Conservation (phyloP, 148 eudicot genomes). For the Cornus suecica region DNA sequence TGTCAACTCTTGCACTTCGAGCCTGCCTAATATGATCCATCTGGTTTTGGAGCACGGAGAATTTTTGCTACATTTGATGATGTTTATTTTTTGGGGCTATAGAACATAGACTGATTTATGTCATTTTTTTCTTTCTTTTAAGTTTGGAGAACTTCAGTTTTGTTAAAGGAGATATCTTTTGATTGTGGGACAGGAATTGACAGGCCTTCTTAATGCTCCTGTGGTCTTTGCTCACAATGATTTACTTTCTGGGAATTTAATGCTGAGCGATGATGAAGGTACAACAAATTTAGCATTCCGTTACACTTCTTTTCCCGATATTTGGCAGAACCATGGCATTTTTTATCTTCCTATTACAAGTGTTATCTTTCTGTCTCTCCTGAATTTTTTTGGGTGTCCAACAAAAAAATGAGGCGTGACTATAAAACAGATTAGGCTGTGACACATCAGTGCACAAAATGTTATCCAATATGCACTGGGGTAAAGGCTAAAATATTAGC, state of each 20-base stretch:
- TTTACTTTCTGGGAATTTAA: slow-evolving; percentile 90
- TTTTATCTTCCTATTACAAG: background rate
- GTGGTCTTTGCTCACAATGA: slow-evolving; percentile 92
- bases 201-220: slow-evolving; percentile 67
- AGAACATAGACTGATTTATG: background rate
- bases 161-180: slow-evolving; percentile 20
- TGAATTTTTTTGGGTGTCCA: too few species aligned
- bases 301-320: slow-evolving; percentile 3
- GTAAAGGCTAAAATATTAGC: background rate
- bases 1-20: slow-evolving; percentile 7
- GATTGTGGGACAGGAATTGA: slow-evolving; percentile 60
- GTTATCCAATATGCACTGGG: background rate
- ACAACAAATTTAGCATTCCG: slow-evolving; percentile 1
- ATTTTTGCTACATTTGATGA: background rate
- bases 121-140: background rate
- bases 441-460: background rate
- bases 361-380: background rate
- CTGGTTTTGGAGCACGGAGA: background rate
- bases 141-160: slow-evolving; percentile 7
- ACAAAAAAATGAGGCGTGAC: background rate
- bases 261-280: slow-evolving; percentile 88
- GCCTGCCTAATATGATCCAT: background rate
- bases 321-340: background rate
- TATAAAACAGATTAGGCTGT: background rate
- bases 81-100: background rate